Percentiles rank a stretch among this genome's conserved stretches.
phyloP scores from a whole-genome alignment of 2,329 filamentous ascomycete genomes.

The Alternaria arbusti region DNA sequence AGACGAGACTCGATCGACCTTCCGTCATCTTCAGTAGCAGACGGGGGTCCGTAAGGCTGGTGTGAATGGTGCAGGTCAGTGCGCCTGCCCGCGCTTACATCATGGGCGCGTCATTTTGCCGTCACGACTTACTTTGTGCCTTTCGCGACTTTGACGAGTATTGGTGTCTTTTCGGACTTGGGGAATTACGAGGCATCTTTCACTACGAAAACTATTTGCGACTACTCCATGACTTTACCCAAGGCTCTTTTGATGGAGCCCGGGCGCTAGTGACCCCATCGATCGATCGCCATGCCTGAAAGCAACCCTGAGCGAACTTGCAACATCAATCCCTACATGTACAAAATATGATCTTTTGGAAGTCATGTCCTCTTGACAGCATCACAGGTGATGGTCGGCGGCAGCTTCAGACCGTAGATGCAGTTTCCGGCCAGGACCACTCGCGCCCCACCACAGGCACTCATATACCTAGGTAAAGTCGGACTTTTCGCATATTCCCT shows the following conservation, averaged over 20 bases:
- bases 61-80: background rate
- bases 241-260: background rate
- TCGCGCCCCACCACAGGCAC: background rate
- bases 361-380: background rate
- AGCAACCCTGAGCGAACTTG: background rate
- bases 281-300: background rate
- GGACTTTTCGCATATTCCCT: background rate
- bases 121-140: background rate
- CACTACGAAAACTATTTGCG: background rate
- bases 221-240: background rate
- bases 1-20: background rate
- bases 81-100: background rate
- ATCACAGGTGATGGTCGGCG: background rate
- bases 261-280: background rate
- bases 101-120: background rate
- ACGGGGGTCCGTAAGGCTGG: background rate
- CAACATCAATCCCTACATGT: background rate
- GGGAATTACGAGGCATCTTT: background rate
- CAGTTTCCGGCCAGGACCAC: background rate
- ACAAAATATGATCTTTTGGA: rapidly evolving
- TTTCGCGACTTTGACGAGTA: background rate
- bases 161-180: background rate
- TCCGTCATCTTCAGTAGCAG: background rate
- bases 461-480: background rate
- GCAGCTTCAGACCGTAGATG: background rate